Percentiles rank a stretch among this genome's conserved stretches.
These are phyloP conservation scores for Phytophthora cajani DNA, from an alignment of 352 stramenopile species.

Conservation along the genomic window DNA sequence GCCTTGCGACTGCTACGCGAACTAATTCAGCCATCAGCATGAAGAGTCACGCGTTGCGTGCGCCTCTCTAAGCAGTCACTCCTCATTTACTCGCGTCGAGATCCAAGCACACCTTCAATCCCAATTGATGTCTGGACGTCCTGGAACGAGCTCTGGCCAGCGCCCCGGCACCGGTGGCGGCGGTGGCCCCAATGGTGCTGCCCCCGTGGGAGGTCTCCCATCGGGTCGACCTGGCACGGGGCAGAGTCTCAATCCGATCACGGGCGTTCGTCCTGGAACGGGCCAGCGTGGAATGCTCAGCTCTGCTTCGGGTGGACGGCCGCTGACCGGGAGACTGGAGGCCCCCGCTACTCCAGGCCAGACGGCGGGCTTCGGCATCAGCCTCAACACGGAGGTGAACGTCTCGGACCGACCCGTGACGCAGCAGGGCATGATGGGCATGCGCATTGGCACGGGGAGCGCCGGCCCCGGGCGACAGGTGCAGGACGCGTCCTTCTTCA, in stretches of 20 bases:
- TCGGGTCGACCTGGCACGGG: conserved; percentile 60
- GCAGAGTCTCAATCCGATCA: conserved; percentile 68
- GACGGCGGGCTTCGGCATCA: conserved; percentile 75
- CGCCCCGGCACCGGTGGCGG: conserved; percentile 64
- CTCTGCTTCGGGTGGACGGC: conserved; percentile 57
- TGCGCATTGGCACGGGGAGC: conserved; percentile 75
- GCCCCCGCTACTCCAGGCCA: conserved; percentile 67
- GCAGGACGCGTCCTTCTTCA: conserved; percentile 91
- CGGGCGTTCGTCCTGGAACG: conserved; percentile 56
- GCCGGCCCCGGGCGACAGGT: conserved; percentile 79
- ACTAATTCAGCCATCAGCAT: conserved; percentile 2
- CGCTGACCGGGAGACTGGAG: conserved; percentile 62
- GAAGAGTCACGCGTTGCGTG: conserved; percentile 23
- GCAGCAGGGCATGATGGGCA: conserved; percentile 93
- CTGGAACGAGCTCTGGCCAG: conserved; percentile 62
- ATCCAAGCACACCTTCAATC: conserved; percentile 10
- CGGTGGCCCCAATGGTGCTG: conserved; percentile 28
- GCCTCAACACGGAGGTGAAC: conserved; percentile 91
- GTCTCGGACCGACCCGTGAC: conserved; percentile 93
- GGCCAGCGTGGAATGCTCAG: conserved; percentile 55
- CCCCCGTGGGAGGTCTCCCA: conserved; percentile 25
- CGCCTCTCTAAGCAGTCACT: conserved; percentile 16
- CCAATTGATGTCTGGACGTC: conserved; percentile 28
- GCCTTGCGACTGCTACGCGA: conserved; percentile 23
- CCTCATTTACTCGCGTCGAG: conserved; percentile 4